A percentile compares a stretch with the other conserved stretches of the same genome.
Conservation (phyloP, 805 yeast genomes). For the Cephaloascus fragrans region DNA sequence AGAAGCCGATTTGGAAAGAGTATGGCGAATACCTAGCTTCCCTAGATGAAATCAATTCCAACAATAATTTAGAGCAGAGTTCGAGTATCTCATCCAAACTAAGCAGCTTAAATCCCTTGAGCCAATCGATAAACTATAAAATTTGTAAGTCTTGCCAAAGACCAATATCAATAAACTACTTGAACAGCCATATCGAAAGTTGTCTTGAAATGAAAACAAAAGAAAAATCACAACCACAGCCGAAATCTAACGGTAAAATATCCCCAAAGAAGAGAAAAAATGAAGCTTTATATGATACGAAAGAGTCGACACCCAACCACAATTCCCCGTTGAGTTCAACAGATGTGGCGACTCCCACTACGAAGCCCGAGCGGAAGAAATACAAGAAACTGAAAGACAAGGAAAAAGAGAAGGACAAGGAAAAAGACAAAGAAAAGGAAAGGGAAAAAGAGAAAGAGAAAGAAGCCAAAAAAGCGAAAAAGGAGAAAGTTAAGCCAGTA, state of each 20-base stretch:
- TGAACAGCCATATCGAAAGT: not conserved
- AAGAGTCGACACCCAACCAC: not conserved
- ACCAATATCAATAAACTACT: slow-evolving; percentile 28
- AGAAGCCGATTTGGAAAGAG: not conserved
- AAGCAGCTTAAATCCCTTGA: slow-evolving; percentile 18
- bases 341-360: too few species aligned
- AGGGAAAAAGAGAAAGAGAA: not conserved
- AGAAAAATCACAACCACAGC: not conserved
- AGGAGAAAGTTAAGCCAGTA: slow-evolving; percentile 24
- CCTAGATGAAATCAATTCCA: not conserved
- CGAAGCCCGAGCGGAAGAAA: not conserved
- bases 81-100: not conserved
- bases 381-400: not conserved
- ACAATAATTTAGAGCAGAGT: not conserved
- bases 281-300: not conserved
- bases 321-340: not conserved
- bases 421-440: not conserved
- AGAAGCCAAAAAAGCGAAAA: slow-evolving; percentile 19
- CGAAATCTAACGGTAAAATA: not conserved
- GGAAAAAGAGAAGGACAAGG: not conserved
- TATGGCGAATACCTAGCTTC: not conserved
- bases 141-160: slow-evolving; percentile 37
- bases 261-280: not conserved
- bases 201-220: not conserved
- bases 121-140: slow-evolving; percentile 27